A percentile compares a stretch with the other conserved stretches of the same genome.
Conservation (phyloP, 345 rosid species). For the Eucalyptus polyanthemos region DNA sequence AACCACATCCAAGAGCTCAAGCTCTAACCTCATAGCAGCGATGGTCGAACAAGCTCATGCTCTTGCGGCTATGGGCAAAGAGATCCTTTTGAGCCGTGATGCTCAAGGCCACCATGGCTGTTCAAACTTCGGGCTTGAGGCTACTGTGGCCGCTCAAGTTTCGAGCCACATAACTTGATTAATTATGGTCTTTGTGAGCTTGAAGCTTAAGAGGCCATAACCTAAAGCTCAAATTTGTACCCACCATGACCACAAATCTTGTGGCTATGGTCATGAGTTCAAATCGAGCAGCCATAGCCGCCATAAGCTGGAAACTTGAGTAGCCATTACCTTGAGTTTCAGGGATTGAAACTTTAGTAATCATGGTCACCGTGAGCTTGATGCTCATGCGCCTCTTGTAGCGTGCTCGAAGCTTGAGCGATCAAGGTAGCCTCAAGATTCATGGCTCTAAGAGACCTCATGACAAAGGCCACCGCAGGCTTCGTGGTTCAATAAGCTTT, state of each 20-base stretch:
- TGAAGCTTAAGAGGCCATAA: background rate
- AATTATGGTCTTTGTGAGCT: background rate
- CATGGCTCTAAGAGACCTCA: background rate
- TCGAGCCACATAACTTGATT: background rate
- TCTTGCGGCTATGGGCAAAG: background rate
- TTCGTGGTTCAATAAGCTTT: background rate
- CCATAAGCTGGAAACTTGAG: background rate
- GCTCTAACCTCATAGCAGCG: too few species aligned
- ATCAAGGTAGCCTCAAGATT: background rate
- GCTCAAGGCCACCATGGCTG: too few species aligned
- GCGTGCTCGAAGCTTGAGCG: background rate
- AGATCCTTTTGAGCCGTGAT: background rate
- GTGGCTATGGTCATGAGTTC: background rate
- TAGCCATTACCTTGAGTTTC: background rate
- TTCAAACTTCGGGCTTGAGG: rapidly evolving
- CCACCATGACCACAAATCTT: background rate
- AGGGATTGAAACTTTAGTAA: background rate
- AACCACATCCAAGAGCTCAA: too few species aligned
- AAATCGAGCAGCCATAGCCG: background rate
- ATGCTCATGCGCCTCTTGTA: background rate
- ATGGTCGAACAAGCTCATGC: background rate
- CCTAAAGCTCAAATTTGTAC: background rate
- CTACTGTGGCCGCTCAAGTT: too few species aligned
- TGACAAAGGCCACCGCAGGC: background rate
- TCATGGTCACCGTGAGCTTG: background rate